phyloP scores from a whole-genome alignment of 106 monocot species.

The Allium fistulosum region DNA sequence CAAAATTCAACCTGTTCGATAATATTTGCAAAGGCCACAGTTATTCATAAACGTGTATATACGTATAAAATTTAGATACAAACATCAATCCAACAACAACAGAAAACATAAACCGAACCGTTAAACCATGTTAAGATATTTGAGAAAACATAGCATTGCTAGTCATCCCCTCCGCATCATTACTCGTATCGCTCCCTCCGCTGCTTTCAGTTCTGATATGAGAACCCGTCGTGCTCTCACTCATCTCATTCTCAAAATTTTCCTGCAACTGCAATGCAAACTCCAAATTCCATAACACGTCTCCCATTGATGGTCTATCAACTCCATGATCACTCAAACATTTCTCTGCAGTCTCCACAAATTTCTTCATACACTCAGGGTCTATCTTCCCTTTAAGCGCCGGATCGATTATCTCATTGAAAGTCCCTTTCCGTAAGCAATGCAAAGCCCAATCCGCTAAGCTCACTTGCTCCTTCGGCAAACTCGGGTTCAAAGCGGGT shows the following conservation, averaged over 20 bases:
- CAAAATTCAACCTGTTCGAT: too few relatives aligned
- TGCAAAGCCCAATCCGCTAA: constrained; percentile 61
- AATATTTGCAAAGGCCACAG: too few relatives aligned
- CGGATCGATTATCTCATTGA: constrained; percentile 48
- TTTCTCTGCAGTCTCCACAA: constrained; percentile 53
- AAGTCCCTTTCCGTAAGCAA: constrained; percentile 29
- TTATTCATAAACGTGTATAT: too few relatives aligned
- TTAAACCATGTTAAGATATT: too few relatives aligned
- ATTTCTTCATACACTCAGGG: constrained; percentile 58
- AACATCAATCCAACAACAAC: too few relatives aligned
- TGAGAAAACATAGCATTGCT: constrained; percentile 8
- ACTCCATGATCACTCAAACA: constrained; percentile 53
- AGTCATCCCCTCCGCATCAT: background rate
- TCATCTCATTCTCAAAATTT: constrained; percentile 13
- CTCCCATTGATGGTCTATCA: constrained; percentile 74
- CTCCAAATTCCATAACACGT: constrained; percentile 85
- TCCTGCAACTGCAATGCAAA: constrained; percentile 47
- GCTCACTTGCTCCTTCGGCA: constrained; percentile 55
- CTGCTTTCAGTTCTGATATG: background rate
- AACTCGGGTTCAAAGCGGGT: constrained; percentile 53
- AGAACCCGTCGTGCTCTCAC: background rate
- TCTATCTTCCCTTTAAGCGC: constrained; percentile 36
- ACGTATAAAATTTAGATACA: too few relatives aligned
- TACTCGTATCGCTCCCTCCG: background rate
- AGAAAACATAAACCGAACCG: too few relatives aligned